Base-by-base conservation (phyloP, 805 yeast genomes). In the Cyberlindnera amylophila region DNA sequence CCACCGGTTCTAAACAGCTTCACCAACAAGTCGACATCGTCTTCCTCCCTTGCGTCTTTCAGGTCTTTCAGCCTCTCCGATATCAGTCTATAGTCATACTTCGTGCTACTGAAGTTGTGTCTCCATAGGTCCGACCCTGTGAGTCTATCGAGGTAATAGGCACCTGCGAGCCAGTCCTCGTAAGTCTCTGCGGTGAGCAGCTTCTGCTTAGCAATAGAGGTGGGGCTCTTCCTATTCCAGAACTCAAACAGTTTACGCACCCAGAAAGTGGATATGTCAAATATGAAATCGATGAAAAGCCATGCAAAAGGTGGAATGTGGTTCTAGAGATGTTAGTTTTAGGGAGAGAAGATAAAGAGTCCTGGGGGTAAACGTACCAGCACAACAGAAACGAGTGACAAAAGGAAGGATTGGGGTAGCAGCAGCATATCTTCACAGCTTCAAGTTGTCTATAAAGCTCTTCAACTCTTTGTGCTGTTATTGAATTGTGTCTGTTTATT, bases 51-150 rank as follows among this genome's bases (percentile, higher is more conserved):
- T 1, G 95, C 89, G 16, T 73, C 72, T 36, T 74, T 67, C 36
- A 93, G 62, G 19, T 73, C 70, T 39, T 79, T 74, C 48, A 83
- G 69, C 42, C 96, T 72, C 42, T 85, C 89, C 32, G 86, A 75
- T 3, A 93, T 86, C 31, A 95, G 71, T 29, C 81, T 70, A 61
- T 87, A 93, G 62, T 91, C 98, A 57, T 89, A 91, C 53, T 83
- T 79, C 46, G 74, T 74, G 29, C 91, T 82, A 24, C 82, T 79
- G 51, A 90, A 88, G 58, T 89, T 87, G 49, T 87, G 86, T 45
- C 96, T 71, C 95, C 95, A 78, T 16, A 74, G 53, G 48, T 77
- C 77, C 15, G 75, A 72, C 6, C 81, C 81, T 1, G 77, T 69
- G 10, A 74, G 59, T 32, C 66, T 66, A 46, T 79, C 84, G 1